Evolutionary conservation across 371 early-diverging fungal genomes (phyloP), one percentile per base, ranked within the genome.

Genomic region (Lichtheimia ornata): DNA sequence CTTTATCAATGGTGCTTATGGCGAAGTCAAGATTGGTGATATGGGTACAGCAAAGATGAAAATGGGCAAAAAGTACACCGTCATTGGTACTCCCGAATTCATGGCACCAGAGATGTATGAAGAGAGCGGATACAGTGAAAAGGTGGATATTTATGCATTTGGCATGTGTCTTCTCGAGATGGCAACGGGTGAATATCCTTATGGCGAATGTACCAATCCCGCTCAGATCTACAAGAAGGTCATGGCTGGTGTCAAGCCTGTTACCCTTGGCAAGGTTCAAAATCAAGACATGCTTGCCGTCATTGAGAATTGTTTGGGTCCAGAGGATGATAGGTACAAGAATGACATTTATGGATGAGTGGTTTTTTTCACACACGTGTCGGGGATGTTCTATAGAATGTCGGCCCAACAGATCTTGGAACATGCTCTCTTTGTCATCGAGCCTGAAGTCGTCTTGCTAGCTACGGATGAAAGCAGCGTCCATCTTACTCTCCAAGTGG

Each of bases 21-120:
- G 94, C 41, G 89, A 92, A 67, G 90, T 92, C 53, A 96, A 95
- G 73, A 93, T 95, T 66, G 96, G 96, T 17, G 96, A 96, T 72
- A 82, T 96, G 63, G 96, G 96, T 13, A 74, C 79, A 22, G 79
- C 79, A 20, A 74, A 78, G 53, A 74, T 74, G 78, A 81, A 77
- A n/a, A 62, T 74, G 40, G 81, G 76, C 28, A 81, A 77, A 77
- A 88, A 79, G 41, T 80, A 84, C 56, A 86, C 82, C n/a, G 63
- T 84, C 3, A 82, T 84, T 64, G 89, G 93, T 13, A 91, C 93
- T 0, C 95, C 95, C 25, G 93, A 95, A 75, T 96, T 92, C 70
- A 92, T 94, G 92, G 94, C 92, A 17, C 95, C 95, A 6, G 95
- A 95, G 68, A 88, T 94, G 76, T 95, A 97, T 62, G 90, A 92